Conservation (phyloP, 768 basidiomycete species). For the Russula dissimulans region DNA sequence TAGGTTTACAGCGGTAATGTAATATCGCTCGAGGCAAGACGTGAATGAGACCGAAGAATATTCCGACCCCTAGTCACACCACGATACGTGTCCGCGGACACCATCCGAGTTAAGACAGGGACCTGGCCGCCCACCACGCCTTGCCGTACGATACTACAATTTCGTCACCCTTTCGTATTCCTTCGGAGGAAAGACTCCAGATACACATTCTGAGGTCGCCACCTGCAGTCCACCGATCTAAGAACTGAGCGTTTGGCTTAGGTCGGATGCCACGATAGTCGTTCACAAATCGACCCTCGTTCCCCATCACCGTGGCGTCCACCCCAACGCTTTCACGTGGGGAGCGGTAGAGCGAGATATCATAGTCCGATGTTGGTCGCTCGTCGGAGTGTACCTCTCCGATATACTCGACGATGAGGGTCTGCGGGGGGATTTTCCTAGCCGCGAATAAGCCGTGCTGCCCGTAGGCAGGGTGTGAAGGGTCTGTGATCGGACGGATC, state of each 20-base stretch:
- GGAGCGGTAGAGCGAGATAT: slow-evolving; percentile 66
- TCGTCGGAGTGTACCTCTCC: slow-evolving; percentile 80
- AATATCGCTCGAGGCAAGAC: slow-evolving; percentile 4
- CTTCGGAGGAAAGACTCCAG: slow-evolving; percentile 49
- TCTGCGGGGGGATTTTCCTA: slow-evolving; percentile 55
- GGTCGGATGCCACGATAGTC: slow-evolving; percentile 75
- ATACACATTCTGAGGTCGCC: slow-evolving; percentile 75
- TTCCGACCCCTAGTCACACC: not conserved
- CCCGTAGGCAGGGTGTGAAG: slow-evolving; percentile 56
- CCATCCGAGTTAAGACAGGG: slow-evolving; percentile 1
- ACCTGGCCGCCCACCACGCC: slow-evolving; percentile 63
- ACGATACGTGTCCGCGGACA: not conserved
- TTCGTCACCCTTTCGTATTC: slow-evolving; percentile 72
- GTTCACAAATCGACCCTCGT: slow-evolving; percentile 84
- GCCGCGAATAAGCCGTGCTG: slow-evolving; percentile 77
- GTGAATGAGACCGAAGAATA: not conserved
- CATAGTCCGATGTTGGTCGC: slow-evolving; percentile 72
- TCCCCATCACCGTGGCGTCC: slow-evolving; percentile 69
- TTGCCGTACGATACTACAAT: slow-evolving; percentile 86
- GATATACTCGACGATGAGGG: slow-evolving; percentile 70
- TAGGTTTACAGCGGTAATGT: not conserved
- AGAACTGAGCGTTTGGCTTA: slow-evolving; percentile 64
- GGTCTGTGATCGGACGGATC: slow-evolving; percentile 47
- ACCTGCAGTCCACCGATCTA: slow-evolving; percentile 39
- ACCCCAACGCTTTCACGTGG: slow-evolving; percentile 59